A percentile compares a stretch with the other conserved stretches of the same genome.
Conservation (phyloP, 371 early-diverging fungal species). For the Mucor indicus region DNA sequence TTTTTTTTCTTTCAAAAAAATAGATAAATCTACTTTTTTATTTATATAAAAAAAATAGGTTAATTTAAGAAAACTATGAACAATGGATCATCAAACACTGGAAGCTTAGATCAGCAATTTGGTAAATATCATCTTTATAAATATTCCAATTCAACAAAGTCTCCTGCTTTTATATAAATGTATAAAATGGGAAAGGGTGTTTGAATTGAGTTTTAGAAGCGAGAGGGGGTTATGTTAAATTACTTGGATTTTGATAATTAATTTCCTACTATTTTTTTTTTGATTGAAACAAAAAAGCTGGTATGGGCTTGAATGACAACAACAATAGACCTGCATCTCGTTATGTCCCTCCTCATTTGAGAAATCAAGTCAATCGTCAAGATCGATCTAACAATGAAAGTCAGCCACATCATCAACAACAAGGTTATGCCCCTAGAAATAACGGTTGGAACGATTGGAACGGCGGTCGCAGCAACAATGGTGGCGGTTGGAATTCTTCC, state of each 20-base stretch:
- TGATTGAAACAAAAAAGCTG: constrained; percentile 41
- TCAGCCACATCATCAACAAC: neutral
- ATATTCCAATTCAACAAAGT: too few species aligned
- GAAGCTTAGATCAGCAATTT: constrained; percentile 17
- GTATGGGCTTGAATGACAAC: constrained; percentile 61
- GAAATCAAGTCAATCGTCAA: constrained; percentile 10
- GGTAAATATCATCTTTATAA: constrained; percentile 16
- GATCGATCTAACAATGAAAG: neutral
- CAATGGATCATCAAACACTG: constrained; percentile 57
- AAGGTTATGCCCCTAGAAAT: constrained; percentile 20
- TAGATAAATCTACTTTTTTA: constrained; percentile 3
- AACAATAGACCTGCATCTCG: constrained; percentile 20
- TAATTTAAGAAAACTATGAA: constrained; percentile 49
- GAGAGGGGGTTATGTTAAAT: too few species aligned
- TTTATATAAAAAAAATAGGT: constrained; percentile 13
- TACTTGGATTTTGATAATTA: too few species aligned
- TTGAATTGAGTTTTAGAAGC: neutral
- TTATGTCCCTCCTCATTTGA: constrained; percentile 61
- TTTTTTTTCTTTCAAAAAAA: too few species aligned
- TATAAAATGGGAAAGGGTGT: neutral
- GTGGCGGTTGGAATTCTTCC: constrained; percentile 30
- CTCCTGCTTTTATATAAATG: too few species aligned
- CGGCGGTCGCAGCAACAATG: constrained; percentile 2
- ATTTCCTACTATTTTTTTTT: too few species aligned
- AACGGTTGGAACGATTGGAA: constrained; percentile 12